Base-by-base conservation (phyloP, 78 protist species). In the Emiliania huxleyi region DNA sequence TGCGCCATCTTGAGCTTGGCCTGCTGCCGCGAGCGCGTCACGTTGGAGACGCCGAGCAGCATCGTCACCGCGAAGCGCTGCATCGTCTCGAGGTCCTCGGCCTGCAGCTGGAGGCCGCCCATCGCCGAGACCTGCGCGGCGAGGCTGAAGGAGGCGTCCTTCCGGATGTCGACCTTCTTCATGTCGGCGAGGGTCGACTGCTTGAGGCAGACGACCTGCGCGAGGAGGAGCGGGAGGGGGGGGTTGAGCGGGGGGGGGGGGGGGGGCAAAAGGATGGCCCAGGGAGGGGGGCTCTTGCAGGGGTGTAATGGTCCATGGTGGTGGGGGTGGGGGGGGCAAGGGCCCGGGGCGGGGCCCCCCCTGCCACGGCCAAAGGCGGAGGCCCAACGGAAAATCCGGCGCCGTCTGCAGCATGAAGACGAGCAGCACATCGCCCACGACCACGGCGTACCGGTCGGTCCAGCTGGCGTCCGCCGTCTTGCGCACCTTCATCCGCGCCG, bases 361-460 rank as follows among this genome's bases (percentile, higher is more conserved):
- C n/a, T n/a, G n/a, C n/a, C 19, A 2, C 11, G 85, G 85, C 85
- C 85, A 77, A 1, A 77, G 85, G 48, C 85, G 85, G 29, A 77
- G 85, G 23, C 48, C 48, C 29, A 77, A 48, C 42, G 85, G 85
- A 29, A 77, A 2, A 8, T 77, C 85, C 1, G 85, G 85, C 85
- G 37, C 46, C 1, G n/a, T 4, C 25, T 45, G 23, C 48, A 77
- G 46, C 44, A 40, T 77, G 85, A 77, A 77, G 85, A 40, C 4
- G 48, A 77, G 46, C 15, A 77, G 46, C 48, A 40, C 85, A 33
- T 77, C 85, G 85, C 85, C 85, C 35, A 77, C 85, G 44, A 77
- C 35, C 33, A 77, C 35, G 2, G 26, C 46, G 29, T 22, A 77
- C 40, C 81, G 81, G n/a, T 71, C 81, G 40, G 5, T 4, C 35